These are phyloP conservation scores for Hydnomerulius pinastri DNA, from an alignment of 768 basidiomycete species.

Conservation along the genomic window DNA sequence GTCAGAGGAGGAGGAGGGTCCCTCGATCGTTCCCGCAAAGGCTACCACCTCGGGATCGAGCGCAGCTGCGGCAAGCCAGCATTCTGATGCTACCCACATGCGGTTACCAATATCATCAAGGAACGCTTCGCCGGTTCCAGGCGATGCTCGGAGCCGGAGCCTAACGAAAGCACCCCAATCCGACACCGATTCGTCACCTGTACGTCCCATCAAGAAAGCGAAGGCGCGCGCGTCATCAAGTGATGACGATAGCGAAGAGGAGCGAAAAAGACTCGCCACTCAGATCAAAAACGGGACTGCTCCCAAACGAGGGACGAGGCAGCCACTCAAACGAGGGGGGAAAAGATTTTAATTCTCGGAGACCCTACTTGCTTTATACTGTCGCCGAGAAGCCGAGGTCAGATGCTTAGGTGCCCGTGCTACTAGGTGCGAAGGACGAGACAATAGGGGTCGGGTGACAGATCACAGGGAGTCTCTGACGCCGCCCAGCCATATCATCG, in stretches of 20 bases:
- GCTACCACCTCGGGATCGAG: neutral
- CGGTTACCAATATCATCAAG: conserved; percentile 23
- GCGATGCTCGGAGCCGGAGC: conserved; percentile 25
- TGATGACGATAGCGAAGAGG: conserved; percentile 63
- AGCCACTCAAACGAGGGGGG: conserved; percentile 76
- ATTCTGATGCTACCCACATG: conserved; percentile 16
- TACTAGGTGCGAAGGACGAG: neutral
- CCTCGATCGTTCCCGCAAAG: conserved; percentile 3
- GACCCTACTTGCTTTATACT: conserved; percentile 1
- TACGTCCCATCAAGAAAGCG: conserved; percentile 48
- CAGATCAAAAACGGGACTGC: conserved; percentile 42
- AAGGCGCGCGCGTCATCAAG: conserved; percentile 41
- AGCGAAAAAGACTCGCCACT: conserved; percentile 44
- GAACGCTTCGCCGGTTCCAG: conserved; percentile 5
- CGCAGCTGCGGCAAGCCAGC: conserved; percentile 11
- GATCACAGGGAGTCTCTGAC: conserved; percentile 4
- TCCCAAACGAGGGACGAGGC: conserved; percentile 56
- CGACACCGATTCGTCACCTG: conserved; percentile 58
- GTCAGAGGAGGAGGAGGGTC: conserved; percentile 22
- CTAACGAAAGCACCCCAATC: conserved; percentile 27
- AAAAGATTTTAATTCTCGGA: conserved; percentile 60
- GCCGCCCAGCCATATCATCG: neutral
- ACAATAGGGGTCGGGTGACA: conserved; percentile 13
- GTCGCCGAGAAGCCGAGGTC: neutral
- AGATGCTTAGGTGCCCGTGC: neutral